phyloP scores from a whole-genome alignment of 2,329 filamentous ascomycete genomes.

The Diplodia sapinea region DNA sequence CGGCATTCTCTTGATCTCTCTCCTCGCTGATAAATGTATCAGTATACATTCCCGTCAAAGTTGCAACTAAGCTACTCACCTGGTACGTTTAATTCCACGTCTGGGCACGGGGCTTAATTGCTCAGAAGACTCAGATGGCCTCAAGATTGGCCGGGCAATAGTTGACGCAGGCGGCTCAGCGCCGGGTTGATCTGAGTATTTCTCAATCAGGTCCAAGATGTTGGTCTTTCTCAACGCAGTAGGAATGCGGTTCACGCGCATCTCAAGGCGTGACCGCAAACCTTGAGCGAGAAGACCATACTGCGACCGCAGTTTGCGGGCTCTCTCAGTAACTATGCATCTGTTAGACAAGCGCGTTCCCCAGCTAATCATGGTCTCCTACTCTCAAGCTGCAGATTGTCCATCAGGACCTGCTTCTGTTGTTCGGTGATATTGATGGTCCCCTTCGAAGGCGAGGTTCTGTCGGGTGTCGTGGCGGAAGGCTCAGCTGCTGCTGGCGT shows the following conservation, averaged over 20 bases:
- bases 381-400: conserved; percentile 91
- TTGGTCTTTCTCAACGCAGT: conserved; percentile 76
- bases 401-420: conserved; percentile 86
- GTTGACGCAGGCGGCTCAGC: conserved; percentile 29
- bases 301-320: conserved; percentile 84
- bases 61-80: not conserved
- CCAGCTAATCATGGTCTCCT: conserved; percentile 35
- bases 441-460: conserved; percentile 31
- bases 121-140: conserved; percentile 14
- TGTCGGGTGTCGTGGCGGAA: conserved; percentile 35
- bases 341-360: conserved; percentile 16
- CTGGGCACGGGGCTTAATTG: conserved; percentile 27
- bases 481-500: conserved; percentile 34
- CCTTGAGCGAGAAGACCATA: conserved; percentile 88
- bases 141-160: conserved; percentile 5
- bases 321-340: conserved; percentile 77
- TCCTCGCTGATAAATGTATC: conserved; percentile 12
- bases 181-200: conserved; percentile 48
- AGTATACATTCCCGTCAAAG: not conserved
- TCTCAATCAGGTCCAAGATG: conserved; percentile 78
- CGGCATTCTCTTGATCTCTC: conserved; percentile 53
- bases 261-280: conserved; percentile 83
- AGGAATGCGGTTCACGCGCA: conserved; percentile 92
- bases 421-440: conserved; percentile 45
- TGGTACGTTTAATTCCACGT: conserved; percentile 27